Conservation (phyloP, 2,329 filamentous ascomycete species). For the Penicillium griseofulvum region DNA sequence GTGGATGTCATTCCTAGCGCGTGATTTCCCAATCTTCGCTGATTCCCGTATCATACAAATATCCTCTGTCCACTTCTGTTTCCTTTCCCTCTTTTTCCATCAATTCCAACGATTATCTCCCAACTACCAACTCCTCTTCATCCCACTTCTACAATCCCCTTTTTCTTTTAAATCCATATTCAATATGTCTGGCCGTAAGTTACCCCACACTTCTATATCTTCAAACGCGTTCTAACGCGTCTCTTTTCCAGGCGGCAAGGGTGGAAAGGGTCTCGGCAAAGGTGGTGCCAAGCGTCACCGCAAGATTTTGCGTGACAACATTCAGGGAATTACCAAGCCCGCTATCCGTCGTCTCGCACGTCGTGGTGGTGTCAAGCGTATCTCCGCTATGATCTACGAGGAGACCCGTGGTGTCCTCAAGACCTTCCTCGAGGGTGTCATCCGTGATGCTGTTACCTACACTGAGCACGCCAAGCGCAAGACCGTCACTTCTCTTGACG, state of each 20-base stretch:
- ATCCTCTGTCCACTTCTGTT: conserved; percentile 32
- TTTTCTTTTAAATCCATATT: conserved; percentile 32
- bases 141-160: conserved; percentile 10
- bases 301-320: conserved; percentile 99
- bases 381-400: conserved; percentile 91
- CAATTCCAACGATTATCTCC: conserved; percentile 21
- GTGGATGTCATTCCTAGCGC: conserved; percentile 32
- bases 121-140: conserved; percentile 23
- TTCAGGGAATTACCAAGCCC: conserved; percentile 98
- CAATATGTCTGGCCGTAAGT: conserved; percentile 62
- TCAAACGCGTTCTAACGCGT: conserved; percentile 47
- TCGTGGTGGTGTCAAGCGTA: conserved; percentile 99
- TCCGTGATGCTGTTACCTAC: conserved; percentile 76
- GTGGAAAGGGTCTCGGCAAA: conserved; percentile 97
- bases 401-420: conserved; percentile 79
- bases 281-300: conserved; percentile 98
- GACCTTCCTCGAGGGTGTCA: conserved; percentile 80
- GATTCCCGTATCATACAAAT: conserved; percentile 40
- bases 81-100: conserved; percentile 24
- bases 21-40: conserved; percentile 38
- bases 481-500: conserved; percentile 56
- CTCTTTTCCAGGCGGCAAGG: conserved; percentile 71
- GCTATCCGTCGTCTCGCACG: conserved; percentile 97
- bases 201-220: conserved; percentile 7
- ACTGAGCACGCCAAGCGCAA: conserved; percentile 77